Conservation (phyloP, 1,284 basidiomycete species). For the Cryptococcus hybrid region DNA sequence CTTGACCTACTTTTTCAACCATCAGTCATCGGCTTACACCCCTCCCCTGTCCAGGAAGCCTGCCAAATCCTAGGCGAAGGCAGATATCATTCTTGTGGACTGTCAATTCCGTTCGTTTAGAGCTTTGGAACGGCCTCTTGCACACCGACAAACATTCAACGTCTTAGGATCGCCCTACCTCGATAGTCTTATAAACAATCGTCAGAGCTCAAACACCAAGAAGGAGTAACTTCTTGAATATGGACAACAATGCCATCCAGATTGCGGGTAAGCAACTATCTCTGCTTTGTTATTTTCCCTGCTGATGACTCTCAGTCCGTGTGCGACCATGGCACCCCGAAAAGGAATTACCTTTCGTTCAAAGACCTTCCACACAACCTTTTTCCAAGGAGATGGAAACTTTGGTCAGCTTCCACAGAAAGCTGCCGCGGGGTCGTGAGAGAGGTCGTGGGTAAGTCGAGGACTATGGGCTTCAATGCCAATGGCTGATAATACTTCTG, state of each 20-base stretch:
- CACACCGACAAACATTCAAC: no score
- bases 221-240: slow-evolving; percentile 3
- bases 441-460: slow-evolving; percentile 47
- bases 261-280: slow-evolving; percentile 27
- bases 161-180: no score
- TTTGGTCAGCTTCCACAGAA: slow-evolving; percentile 56
- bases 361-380: slow-evolving; percentile 56
- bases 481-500: not conserved
- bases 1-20: no score
- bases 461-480: not conserved
- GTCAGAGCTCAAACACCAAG: no score
- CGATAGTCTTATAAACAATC: no score
- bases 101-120: no score
- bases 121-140: no score
- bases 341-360: slow-evolving; percentile 77
- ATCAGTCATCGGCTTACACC: no score
- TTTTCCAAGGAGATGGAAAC: slow-evolving; percentile 76
- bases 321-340: slow-evolving; percentile 76
- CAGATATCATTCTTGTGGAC: no score
- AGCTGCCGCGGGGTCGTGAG: slow-evolving; percentile 36
- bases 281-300: not conserved
- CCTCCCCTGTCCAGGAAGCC: no score
- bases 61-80: no score
- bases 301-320: slow-evolving; percentile 61
- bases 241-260: slow-evolving; percentile 44